phyloP scores from a whole-genome alignment of 805 yeast genomes.

The Tetrapisispora fleetii region DNA sequence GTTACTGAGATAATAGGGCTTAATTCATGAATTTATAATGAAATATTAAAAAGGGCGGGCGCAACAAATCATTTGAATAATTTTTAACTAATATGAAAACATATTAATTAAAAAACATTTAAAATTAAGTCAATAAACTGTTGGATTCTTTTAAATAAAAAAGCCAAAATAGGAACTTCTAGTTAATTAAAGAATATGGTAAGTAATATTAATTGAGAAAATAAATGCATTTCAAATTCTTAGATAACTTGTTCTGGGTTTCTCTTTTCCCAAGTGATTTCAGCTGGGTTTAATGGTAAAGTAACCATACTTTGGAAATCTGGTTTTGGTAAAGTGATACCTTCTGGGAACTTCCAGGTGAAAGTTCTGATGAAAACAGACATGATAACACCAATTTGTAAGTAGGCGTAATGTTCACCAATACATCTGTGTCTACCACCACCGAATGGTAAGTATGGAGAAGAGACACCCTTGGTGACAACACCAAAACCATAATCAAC shows the following conservation, averaged over 20 bases:
- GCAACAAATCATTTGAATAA: conserved; percentile 1
- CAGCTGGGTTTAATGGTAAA: conserved; percentile 71
- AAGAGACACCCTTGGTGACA: conserved; percentile 88
- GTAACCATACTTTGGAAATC: conserved; percentile 91
- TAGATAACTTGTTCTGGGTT: conserved; percentile 16
- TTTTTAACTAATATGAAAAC: background rate
- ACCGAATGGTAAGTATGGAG: conserved; percentile 96
- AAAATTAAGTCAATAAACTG: background rate
- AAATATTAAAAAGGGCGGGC: background rate
- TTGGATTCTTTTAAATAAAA: background rate
- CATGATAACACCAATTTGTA: conserved; percentile 81
- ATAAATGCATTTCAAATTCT: background rate
- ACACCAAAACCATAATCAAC: conserved; percentile 97
- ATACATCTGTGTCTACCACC: conserved; percentile 99
- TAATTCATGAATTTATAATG: background rate
- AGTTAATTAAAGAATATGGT: background rate
- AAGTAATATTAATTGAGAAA: background rate
- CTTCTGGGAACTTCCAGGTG: conserved; percentile 61
- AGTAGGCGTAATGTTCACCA: conserved; percentile 96
- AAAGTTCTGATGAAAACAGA: conserved; percentile 64
- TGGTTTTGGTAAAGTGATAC: conserved; percentile 48
- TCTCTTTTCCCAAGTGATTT: conserved; percentile 64
- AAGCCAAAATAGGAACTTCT: background rate
- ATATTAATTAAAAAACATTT: background rate
- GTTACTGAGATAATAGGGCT: background rate